Evolutionary conservation across 805 yeast genomes (phyloP).

Genomic region (Suhomyces kilbournensis): DNA sequence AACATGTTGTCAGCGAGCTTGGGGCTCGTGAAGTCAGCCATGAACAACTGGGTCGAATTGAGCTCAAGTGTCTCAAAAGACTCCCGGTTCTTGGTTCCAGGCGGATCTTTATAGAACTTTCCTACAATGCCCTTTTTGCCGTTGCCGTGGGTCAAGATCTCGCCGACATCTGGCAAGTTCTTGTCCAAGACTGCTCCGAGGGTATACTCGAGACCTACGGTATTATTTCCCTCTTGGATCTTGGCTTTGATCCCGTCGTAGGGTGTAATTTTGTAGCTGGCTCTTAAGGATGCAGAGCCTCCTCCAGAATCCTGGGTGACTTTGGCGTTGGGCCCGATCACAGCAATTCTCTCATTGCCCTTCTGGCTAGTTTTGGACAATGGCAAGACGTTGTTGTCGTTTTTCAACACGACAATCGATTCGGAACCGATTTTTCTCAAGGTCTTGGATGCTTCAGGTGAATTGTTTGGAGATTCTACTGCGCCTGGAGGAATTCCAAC

Average conservation of each 20-base stretch:
- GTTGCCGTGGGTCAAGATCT: constrained; percentile 14
- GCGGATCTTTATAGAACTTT: constrained; percentile 25
- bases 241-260: constrained; percentile 42
- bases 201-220: constrained; percentile 18
- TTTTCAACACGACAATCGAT: constrained; percentile 55
- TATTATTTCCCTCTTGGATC: constrained; percentile 19
- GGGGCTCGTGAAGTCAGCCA: constrained; percentile 18
- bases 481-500: constrained; percentile 40
- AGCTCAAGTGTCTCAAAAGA: constrained; percentile 24
- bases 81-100: constrained; percentile 14
- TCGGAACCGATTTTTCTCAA: constrained; percentile 36
- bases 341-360: constrained; percentile 35
- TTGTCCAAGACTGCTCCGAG: constrained; percentile 34
- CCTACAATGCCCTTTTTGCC: constrained; percentile 27
- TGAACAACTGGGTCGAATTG: constrained; percentile 11
- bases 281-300: constrained; percentile 54
- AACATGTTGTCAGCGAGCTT: constrained; percentile 23
- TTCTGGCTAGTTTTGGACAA: constrained; percentile 21
- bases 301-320: constrained; percentile 55
- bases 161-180: constrained; percentile 29
- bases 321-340: constrained; percentile 61
- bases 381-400: constrained; percentile 43
- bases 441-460: constrained; percentile 22
- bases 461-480: constrained; percentile 39
- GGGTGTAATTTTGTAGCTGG: constrained; percentile 49